Evolutionary conservation across 1,284 basidiomycete genomes (phyloP).

Genomic region (Pascua sp.): DNA sequence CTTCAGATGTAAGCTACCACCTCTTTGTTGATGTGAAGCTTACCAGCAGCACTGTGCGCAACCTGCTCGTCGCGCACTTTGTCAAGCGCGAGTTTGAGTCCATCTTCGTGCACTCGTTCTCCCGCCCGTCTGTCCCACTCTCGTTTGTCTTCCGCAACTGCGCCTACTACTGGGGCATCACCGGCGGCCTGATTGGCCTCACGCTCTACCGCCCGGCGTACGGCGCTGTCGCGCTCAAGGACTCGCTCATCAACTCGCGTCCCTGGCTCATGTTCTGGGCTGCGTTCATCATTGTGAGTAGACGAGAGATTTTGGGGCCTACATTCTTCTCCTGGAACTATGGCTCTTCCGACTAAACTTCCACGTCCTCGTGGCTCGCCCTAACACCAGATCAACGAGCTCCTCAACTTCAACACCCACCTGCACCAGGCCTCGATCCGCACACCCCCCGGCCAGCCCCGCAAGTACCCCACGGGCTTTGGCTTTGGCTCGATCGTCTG

Average conservation of each 20-base stretch:
- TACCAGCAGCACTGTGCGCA: constrained; percentile 65
- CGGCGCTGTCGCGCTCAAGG: constrained; percentile 62
- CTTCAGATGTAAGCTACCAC: constrained; percentile 36
- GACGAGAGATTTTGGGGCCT: too few relatives aligned
- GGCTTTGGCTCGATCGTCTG: constrained; percentile 81
- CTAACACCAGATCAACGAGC: constrained; percentile 67
- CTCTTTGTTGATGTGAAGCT: not conserved
- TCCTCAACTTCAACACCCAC: constrained; percentile 84
- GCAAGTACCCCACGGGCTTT: constrained; percentile 73
- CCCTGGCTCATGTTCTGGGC: constrained; percentile 66
- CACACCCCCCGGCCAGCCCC: constrained; percentile 71
- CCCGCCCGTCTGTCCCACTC: constrained; percentile 88
- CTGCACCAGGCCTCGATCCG: constrained; percentile 77
- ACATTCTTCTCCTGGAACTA: too few relatives aligned
- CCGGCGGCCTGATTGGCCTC: constrained; percentile 72
- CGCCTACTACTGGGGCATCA: constrained; percentile 79
- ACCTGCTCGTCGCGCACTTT: constrained; percentile 80
- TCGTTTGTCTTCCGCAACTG: constrained; percentile 88
- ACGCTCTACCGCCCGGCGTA: constrained; percentile 69
- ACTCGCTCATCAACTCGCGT: constrained; percentile 66
- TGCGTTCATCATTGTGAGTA: constrained; percentile 70
- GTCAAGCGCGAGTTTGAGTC: constrained; percentile 92
- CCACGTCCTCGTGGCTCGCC: not conserved
- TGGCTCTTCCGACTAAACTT: too few relatives aligned
- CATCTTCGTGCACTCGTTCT: constrained; percentile 90